phyloP scores from a whole-genome alignment of 768 basidiomycete species.

The Rossbeevera mucosa region DNA sequence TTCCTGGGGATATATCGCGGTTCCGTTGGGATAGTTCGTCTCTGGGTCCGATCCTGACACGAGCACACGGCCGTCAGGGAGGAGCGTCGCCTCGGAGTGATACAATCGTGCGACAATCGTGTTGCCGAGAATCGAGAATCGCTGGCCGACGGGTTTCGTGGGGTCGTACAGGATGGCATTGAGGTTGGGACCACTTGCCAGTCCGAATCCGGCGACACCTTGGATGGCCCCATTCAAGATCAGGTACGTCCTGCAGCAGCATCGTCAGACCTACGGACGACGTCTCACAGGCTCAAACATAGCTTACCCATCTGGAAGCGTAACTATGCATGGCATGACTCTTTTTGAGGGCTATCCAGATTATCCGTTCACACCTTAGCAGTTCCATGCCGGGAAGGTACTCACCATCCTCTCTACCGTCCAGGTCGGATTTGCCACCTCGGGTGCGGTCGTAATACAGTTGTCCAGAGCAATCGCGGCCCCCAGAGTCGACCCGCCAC shows the following conservation, averaged over 20 bases:
- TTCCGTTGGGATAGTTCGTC: constrained; percentile 37
- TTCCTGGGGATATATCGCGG: constrained; percentile 58
- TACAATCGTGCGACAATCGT: constrained; percentile 75
- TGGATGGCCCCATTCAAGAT: constrained; percentile 71
- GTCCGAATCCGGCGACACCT: constrained; percentile 71
- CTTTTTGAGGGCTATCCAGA: constrained; percentile 55
- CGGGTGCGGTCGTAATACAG: constrained; percentile 66
- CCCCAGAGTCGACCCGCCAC: constrained; percentile 68
- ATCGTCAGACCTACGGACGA: neutral
- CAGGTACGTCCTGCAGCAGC: constrained; percentile 59
- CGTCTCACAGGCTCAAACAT: too few species aligned
- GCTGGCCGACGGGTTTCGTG: constrained; percentile 48
- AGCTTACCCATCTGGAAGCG: constrained; percentile 45
- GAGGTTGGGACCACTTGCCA: constrained; percentile 59
- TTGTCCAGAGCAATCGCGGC: constrained; percentile 55
- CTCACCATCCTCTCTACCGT: constrained; percentile 74
- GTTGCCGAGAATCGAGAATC: constrained; percentile 60
- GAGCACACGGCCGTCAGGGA: constrained; percentile 71
- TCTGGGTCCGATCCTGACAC: constrained; percentile 75
- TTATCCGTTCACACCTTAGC: neutral
- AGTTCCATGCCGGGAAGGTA: neutral
- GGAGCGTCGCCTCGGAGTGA: constrained; percentile 71
- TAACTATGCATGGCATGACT: constrained; percentile 73
- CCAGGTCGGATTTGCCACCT: constrained; percentile 60
- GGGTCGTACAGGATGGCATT: constrained; percentile 71